Conservation (phyloP, 2,329 filamentous ascomycete species). For the Shiraia sp. region DNA sequence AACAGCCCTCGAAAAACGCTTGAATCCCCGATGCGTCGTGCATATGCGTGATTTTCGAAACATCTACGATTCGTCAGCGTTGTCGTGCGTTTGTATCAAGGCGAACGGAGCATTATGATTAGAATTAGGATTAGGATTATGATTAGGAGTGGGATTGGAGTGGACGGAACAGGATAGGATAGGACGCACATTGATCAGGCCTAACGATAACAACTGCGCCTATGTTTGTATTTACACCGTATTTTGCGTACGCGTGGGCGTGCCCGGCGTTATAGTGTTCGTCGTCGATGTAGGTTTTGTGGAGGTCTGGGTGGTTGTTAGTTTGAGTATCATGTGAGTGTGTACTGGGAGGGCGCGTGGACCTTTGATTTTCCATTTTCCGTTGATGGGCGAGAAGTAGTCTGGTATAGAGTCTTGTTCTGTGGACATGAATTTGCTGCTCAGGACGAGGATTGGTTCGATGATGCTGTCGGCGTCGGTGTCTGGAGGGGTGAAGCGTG, state of each 20-base stretch:
- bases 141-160: too few relatives aligned
- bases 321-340: too few relatives aligned
- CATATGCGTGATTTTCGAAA: constrained; percentile 30
- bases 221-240: constrained; percentile 51
- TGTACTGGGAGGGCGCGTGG: too few relatives aligned
- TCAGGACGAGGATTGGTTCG: constrained; percentile 60
- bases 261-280: constrained; percentile 60
- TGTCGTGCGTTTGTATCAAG: neutral
- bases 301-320: constrained; percentile 57
- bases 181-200: constrained; percentile 62
- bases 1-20: constrained; percentile 27
- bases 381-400: constrained; percentile 60
- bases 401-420: constrained; percentile 59
- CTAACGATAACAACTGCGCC: constrained; percentile 57
- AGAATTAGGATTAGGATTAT: too few relatives aligned
- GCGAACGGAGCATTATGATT: too few relatives aligned
- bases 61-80: constrained; percentile 23
- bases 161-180: too few relatives aligned
- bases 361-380: constrained; percentile 61
- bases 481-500: constrained; percentile 48
- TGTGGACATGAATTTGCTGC: constrained; percentile 52
- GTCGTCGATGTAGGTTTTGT: constrained; percentile 65
- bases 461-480: constrained; percentile 60
- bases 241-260: constrained; percentile 60
- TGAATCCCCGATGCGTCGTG: constrained; percentile 24